phyloP scores from a whole-genome alignment of 2,329 filamentous ascomycete genomes.

The Thelonectria blattea region DNA sequence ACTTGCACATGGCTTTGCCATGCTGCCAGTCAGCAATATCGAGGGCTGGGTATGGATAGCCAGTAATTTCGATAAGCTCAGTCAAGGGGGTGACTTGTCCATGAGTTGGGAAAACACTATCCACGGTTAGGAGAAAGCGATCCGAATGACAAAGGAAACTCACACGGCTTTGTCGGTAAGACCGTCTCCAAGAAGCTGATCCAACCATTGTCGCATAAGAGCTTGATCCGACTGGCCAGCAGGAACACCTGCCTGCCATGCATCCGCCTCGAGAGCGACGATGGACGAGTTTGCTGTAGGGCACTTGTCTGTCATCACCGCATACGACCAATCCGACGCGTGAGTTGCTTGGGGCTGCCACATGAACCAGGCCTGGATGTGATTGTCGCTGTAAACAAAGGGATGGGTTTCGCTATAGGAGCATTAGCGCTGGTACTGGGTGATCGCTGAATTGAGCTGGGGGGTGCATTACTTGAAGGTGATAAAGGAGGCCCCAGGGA shows the following conservation, averaged over 20 bases:
- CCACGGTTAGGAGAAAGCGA: neutral
- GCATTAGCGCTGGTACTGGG: neutral
- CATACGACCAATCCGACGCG: constrained; percentile 22
- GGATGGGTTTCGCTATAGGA: constrained; percentile 18
- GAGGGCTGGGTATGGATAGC: constrained; percentile 7
- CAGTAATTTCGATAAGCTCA: constrained; percentile 16
- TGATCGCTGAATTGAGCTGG: too few species aligned
- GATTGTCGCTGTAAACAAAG: constrained; percentile 6
- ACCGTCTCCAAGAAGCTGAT: constrained; percentile 9
- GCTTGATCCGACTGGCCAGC: constrained; percentile 6
- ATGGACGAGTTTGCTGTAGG: constrained; percentile 10
- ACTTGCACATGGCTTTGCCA: neutral
- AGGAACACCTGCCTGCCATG: constrained; percentile 12
- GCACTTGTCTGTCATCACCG: constrained; percentile 15
- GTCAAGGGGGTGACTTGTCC: neutral
- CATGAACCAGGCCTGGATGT: constrained; percentile 19
- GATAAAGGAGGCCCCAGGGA: constrained; percentile 6
- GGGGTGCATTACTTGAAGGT: constrained; percentile 19
- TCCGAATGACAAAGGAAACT: neutral
- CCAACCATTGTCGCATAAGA: constrained; percentile 17
- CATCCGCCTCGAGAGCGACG: constrained; percentile 13
- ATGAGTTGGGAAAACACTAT: constrained; percentile 3
- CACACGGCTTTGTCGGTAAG: constrained; percentile 1
- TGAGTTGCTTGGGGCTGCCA: constrained; percentile 20
- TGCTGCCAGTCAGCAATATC: constrained; percentile 3